Base-by-base conservation (phyloP, 140 eudicot species). In the Stevia rebaudiana region DNA sequence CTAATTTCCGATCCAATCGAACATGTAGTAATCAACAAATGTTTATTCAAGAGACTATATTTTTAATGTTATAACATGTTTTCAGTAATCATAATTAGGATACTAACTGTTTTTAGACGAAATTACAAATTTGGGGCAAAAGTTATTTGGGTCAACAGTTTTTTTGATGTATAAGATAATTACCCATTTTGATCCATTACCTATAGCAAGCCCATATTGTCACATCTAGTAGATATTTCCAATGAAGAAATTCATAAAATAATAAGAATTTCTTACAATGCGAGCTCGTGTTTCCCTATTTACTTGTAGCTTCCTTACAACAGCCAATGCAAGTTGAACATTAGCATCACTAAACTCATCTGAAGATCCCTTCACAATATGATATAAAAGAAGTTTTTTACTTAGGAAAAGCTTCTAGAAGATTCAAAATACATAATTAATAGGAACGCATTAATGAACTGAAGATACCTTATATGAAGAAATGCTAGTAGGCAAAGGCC, bases 301-400 rank as follows among this genome's bases (percentile, higher is more conserved):
- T 66, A 75, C 94, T 69, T 80, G 72, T 39, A 88, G 94, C 83
- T 85, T 88, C 68, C 76, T 79, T 54, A 88, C 88, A 61, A 88
- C 94, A 43, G 94, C 84, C 71, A 88, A 71, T 8, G 56, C 89
- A 69, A 88, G 94, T 80, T 88, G 94, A 68, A 85, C 88, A 78
- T 86, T 84, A 78, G 98, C 96, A 81, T 88, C 98, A 46, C 75
- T 88, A 75, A 88, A 92, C 9, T 92, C 98, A 74, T 92, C 98
- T 65, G 98, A 92, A 65, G 98, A 92, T 75, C 98, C 98, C 98
- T 92, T 81, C 95, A 85, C 79, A 74, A 76, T 43, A 33, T 69
- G 62, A 76, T 69, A 68, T 54, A 74, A 11, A 33, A 57, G 63
- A 58, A 58, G 41, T 54, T 51, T 75, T 31, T 33, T 68, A 52